Base-by-base conservation (phyloP, 345 rosid species). In the Salix purpurea region DNA sequence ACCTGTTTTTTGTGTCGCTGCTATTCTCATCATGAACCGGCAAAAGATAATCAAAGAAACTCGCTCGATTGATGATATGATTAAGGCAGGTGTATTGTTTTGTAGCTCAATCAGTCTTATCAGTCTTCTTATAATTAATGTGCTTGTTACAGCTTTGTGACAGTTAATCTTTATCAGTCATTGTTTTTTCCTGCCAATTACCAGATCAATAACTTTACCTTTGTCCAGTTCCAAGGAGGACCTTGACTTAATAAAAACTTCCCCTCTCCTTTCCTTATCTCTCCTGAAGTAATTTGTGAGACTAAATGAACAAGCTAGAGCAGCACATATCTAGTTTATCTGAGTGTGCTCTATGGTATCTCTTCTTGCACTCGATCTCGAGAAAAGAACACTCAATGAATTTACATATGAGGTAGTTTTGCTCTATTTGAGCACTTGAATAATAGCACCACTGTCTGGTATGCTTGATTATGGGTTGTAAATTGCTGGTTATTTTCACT, bases 1-100 rank as follows among this genome's bases (percentile, higher is more conserved):
- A 74, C 92, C 98, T 71, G 97, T 94, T 71, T 94, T 90, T 85
- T 92, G 98, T 78, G 98, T 92, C 37, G 97, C 97, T 34, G 92
- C 97, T 14, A 91, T 94, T 83, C 90, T 94, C 71, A 88, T 91
- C 72, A 86, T 91, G 86, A 92, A 94, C 84, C 96, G 94, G 56
- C 96, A 91, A 24, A 92, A 94, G 83, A 89, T 94, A 78, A 83
- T 94, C 42, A 89, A 84, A 88, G 94, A 91, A 84, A 88, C 98
- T 69, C 90, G 76, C 23, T 92, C 98, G 65, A 86, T 92, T 69
- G 98, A 94, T 78, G 98, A 94, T 81, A 85, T 92, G 93, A 94
- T 94, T 80, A 93, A 92, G 96, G 98, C 84, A 84, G 65, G 88
- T 80, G 71, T 79, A 70, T 65, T 80, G 30, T 72, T 65, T 52